Conservation (phyloP, 192 early-diverging fungal genomes). For the Lunasporangiospora selenospora region DNA sequence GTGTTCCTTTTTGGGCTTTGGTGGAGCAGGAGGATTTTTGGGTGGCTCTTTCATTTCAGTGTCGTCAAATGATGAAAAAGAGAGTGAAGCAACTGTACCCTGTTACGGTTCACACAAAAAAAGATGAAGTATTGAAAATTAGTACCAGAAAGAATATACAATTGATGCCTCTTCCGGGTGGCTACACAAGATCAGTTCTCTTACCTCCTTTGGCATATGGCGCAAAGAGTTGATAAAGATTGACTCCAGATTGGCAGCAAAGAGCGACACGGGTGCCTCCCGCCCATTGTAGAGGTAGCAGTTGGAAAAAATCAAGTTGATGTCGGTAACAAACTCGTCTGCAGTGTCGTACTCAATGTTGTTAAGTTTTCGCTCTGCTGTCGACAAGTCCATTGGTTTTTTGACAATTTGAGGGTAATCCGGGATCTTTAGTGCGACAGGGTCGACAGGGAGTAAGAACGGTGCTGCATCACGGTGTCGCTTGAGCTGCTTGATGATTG, state of each 20-base stretch:
- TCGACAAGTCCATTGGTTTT: constrained; percentile 82
- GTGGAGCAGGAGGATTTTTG: constrained; percentile 10
- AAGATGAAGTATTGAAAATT: neutral
- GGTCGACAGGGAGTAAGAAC: constrained; percentile 88
- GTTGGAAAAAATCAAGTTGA: constrained; percentile 79
- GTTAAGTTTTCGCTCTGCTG: constrained; percentile 76
- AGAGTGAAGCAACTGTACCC: too few species aligned
- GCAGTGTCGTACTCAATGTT: constrained; percentile 66
- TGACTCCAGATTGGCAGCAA: constrained; percentile 71
- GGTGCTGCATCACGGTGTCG: constrained; percentile 79
- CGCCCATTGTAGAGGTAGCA: constrained; percentile 85
- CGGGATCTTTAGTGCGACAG: constrained; percentile 74
- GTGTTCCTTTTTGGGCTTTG: constrained; percentile 35
- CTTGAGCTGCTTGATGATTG: constrained; percentile 77
- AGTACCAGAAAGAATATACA: too few species aligned
- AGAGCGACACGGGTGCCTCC: constrained; percentile 68
- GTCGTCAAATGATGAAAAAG: neutral
- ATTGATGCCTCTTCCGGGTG: too few species aligned
- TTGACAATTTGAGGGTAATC: constrained; percentile 80
- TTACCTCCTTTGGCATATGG: constrained; percentile 73
- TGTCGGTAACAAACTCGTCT: constrained; percentile 72
- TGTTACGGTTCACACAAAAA: neutral
- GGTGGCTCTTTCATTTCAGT: constrained; percentile 3
- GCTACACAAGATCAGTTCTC: too few species aligned
- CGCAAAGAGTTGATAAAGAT: constrained; percentile 72